A percentile compares a stretch with the other conserved stretches of the same genome.
Conservation (phyloP, 495 filamentous ascomycete species). For the Daldinia childiae region DNA sequence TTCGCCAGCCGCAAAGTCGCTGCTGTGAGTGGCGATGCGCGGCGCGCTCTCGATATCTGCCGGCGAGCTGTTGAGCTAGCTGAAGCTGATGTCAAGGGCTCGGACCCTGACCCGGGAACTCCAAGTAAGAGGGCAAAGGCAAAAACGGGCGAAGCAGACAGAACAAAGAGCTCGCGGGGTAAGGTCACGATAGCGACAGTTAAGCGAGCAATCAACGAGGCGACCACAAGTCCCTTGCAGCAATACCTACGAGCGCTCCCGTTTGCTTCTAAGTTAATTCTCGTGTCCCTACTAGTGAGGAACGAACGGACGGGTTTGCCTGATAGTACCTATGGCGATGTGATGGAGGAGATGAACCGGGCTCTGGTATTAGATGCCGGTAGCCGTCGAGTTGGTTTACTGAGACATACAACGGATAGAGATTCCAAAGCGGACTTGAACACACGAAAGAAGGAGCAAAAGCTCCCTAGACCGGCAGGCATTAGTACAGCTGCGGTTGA, state of each 20-base stretch:
- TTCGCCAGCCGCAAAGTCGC: slow-evolving; percentile 97
- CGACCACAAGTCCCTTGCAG: slow-evolving; percentile 90
- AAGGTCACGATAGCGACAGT: slow-evolving; percentile 91
- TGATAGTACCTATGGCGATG: slow-evolving; percentile 89
- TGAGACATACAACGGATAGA: slow-evolving; percentile 19
- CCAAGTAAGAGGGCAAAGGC: slow-evolving; percentile 52
- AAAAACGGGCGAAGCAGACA: slow-evolving; percentile 25
- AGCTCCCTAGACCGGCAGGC: slow-evolving; percentile 63
- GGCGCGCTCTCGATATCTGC: slow-evolving; percentile 94
- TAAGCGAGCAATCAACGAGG: slow-evolving; percentile 93
- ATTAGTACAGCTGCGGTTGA: slow-evolving; percentile 79
- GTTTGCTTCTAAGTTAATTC: slow-evolving; percentile 81
- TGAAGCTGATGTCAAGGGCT: slow-evolving; percentile 70
- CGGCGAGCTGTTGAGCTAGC: slow-evolving; percentile 95
- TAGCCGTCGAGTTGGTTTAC: slow-evolving; percentile 48
- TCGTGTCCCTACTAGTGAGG: slow-evolving; percentile 80
- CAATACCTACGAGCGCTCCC: slow-evolving; percentile 84
- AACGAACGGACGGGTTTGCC: slow-evolving; percentile 84
- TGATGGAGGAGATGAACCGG: slow-evolving; percentile 86
- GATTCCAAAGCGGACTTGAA: slow-evolving; percentile 9
- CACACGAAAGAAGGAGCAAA: slow-evolving; percentile 12
- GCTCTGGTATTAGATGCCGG: slow-evolving; percentile 71
- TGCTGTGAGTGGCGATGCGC: slow-evolving; percentile 92
- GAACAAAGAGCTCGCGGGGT: slow-evolving; percentile 48
- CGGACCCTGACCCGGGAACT: slow-evolving; percentile 47